Evolutionary conservation across 139 green algal species (phyloP).

Genomic region (Edaphochlamys debaryana): DNA sequence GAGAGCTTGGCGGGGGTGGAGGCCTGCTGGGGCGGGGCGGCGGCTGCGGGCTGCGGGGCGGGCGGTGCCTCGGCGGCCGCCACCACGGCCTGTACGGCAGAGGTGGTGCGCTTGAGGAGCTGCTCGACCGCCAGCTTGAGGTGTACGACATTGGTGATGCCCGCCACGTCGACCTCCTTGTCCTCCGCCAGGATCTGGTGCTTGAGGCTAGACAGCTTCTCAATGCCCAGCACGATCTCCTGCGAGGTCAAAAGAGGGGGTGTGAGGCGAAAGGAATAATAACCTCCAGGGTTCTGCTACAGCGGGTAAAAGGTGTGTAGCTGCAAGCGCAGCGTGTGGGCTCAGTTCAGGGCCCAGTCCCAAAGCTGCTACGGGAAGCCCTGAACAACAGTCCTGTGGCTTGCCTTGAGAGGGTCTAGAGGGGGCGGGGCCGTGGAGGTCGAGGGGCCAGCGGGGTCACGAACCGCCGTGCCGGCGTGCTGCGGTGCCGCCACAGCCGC

Average conservation of each 20-base stretch:
- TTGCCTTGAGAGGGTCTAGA: constrained; percentile 3
- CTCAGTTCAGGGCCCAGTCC: too few relatives aligned
- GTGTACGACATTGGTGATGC: constrained; percentile 26
- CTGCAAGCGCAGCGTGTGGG: too few relatives aligned
- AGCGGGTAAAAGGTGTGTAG: too few relatives aligned
- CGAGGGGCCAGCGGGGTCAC: neutral
- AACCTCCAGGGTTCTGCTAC: too few relatives aligned
- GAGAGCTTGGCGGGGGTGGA: constrained; percentile 10
- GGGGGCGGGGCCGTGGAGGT: neutral
- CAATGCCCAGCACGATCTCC: constrained; percentile 28
- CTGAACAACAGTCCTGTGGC: too few relatives aligned
- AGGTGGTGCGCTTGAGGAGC: constrained; percentile 7
- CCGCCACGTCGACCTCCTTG: constrained; percentile 27
- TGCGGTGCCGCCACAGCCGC: neutral
- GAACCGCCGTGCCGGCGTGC: neutral
- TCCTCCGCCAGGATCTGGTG: constrained; percentile 28
- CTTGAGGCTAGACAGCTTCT: constrained; percentile 30
- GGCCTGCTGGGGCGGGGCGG: neutral
- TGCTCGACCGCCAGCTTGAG: constrained; percentile 35
- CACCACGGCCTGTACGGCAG: neutral
- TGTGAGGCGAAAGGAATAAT: neutral
- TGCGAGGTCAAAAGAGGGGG: neutral
- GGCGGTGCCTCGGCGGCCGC: neutral
- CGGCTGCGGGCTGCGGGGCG: neutral
- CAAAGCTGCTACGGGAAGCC: too few relatives aligned